phyloP scores from a whole-genome alignment of 345 rosid genomes.

The Garcia nutans region DNA sequence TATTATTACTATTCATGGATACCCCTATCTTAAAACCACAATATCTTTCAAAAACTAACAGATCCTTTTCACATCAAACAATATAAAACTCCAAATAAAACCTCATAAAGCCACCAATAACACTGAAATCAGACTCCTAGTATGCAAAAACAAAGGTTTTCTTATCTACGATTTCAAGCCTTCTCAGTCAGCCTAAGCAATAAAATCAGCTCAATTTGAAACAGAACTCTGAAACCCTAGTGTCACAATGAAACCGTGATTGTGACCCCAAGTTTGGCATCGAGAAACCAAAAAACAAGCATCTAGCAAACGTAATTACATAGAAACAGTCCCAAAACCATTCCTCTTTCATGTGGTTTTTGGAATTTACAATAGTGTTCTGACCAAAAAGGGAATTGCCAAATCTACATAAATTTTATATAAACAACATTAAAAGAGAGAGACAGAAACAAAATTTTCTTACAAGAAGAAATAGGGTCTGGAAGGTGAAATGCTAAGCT shows the following conservation, averaged over 20 bases:
- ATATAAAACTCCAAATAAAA: not conserved
- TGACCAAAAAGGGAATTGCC: not conserved
- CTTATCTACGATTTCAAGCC: not conserved
- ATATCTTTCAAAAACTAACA: slow-evolving; percentile 17
- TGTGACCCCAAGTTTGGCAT: not conserved
- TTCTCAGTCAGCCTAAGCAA: not conserved
- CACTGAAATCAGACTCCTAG: not conserved
- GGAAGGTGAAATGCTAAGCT: not conserved
- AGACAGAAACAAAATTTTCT: not conserved
- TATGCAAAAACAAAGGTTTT: not conserved
- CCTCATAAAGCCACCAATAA: slow-evolving; percentile 20
- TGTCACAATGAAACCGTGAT: not conserved
- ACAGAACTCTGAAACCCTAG: slow-evolving; percentile 14
- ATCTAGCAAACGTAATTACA: not conserved
- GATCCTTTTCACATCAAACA: slow-evolving; percentile 16
- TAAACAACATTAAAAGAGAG: not conserved
- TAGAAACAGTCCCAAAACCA: not conserved
- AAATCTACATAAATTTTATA: not conserved
- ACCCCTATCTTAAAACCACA: not conserved
- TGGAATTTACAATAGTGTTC: not conserved
- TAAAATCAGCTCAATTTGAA: slow-evolving; percentile 10
- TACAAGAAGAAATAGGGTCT: not conserved
- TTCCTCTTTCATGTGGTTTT: not conserved
- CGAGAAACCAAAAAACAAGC: not conserved
- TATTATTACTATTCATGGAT: slow-evolving; percentile 33